A percentile compares a stretch with the other conserved stretches of the same genome.
Evolutionary conservation across 108 stramenopile genomes (phyloP).

Genomic region (Poteriospumella lacustris): DNA sequence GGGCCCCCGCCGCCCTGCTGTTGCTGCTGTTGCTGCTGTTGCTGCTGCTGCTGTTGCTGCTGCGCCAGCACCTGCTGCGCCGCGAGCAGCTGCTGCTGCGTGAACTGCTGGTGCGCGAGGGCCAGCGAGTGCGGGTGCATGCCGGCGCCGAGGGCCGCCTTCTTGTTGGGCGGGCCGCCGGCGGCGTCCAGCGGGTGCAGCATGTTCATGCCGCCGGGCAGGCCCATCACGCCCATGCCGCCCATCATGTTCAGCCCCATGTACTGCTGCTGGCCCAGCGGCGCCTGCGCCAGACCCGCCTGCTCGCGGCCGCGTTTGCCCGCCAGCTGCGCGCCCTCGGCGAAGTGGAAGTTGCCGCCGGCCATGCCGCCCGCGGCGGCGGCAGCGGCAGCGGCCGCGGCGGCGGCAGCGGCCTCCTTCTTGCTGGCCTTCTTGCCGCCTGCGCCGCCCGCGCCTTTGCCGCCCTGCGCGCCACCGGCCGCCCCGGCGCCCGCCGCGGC

Average conservation of each 20-base stretch:
- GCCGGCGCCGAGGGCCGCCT: too few relatives aligned
- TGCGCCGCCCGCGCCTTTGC: background rate
- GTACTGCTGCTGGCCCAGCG: conserved; percentile 39
- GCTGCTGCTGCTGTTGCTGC: background rate
- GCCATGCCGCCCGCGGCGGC: background rate
- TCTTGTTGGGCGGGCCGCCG: too few relatives aligned
- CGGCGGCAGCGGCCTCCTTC: background rate
- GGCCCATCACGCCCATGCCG: too few relatives aligned
- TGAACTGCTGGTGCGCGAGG: background rate
- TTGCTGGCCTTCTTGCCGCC: background rate
- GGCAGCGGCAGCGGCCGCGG: background rate
- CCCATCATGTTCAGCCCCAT: too few relatives aligned
- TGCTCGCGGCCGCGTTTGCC: too few relatives aligned
- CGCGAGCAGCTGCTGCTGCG: background rate
- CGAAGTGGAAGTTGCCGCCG: too few relatives aligned
- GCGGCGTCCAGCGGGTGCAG: too few relatives aligned
- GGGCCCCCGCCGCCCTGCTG: background rate
- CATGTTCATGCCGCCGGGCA: too few relatives aligned
- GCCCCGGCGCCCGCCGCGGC: background rate
- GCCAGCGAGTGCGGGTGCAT: too few relatives aligned
- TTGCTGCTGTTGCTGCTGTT: background rate
- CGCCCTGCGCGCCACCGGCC: background rate
- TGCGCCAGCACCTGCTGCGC: background rate
- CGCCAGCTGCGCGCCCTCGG: too few relatives aligned
- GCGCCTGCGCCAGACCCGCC: too few relatives aligned